Percentiles rank a stretch among this genome's conserved stretches.
phyloP scores from a whole-genome alignment of 2,329 filamentous ascomycete genomes.

The Aureobasidium uvarum region DNA sequence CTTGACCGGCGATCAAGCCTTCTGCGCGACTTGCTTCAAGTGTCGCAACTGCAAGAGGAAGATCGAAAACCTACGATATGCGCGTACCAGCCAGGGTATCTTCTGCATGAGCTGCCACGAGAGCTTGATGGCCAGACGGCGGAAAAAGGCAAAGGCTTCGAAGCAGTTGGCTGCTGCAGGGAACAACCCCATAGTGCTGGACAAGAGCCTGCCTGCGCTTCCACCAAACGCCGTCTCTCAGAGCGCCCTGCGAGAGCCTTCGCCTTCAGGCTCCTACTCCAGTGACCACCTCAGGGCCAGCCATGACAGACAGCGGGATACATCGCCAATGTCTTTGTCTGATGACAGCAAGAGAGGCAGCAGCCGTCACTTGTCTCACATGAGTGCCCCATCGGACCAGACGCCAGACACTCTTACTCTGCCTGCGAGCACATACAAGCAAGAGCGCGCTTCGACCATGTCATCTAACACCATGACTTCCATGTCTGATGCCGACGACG shows the following conservation, averaged over 20 bases:
- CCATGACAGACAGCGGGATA: conserved; percentile 34
- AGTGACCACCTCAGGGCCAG: conserved; percentile 51
- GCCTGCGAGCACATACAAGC: conserved; percentile 73
- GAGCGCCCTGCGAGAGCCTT: conserved; percentile 61
- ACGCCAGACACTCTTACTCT: conserved; percentile 62
- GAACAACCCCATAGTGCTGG: conserved; percentile 62
- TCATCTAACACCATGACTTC: conserved; percentile 44
- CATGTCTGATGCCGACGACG: conserved; percentile 58
- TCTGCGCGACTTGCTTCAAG: conserved; percentile 94
- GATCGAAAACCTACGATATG: conserved; percentile 97
- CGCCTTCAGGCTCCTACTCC: conserved; percentile 61
- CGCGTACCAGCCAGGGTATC: conserved; percentile 94
- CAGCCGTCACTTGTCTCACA: conserved; percentile 11
- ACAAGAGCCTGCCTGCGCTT: conserved; percentile 90
- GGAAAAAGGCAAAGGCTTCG: conserved; percentile 73
- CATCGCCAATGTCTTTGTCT: conserved; percentile 37
- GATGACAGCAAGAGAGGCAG: conserved; percentile 33
- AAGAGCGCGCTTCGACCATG: conserved; percentile 70
- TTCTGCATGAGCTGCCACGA: conserved; percentile 99
- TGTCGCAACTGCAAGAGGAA: conserved; percentile 98
- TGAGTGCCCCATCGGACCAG: conserved; percentile 25
- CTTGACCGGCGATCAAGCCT: conserved; percentile 94
- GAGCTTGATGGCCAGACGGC: conserved; percentile 85
- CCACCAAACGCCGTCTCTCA: conserved; percentile 70
- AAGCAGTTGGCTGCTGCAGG: conserved; percentile 35